Evolutionary conservation across 2,329 filamentous ascomycete genomes (phyloP).

Genomic region (Colletotrichum gloeosporioides): DNA sequence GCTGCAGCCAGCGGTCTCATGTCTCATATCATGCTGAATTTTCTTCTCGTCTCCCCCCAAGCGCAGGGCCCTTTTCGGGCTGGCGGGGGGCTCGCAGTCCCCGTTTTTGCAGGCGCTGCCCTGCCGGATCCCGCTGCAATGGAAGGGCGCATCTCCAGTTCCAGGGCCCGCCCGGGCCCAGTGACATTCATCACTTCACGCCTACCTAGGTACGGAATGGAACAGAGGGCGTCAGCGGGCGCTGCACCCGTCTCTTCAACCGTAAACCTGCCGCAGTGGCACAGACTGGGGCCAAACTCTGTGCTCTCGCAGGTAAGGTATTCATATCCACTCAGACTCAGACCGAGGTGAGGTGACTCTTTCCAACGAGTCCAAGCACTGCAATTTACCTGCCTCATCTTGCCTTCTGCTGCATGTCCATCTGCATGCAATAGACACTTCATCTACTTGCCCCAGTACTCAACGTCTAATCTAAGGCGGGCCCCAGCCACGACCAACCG

Average conservation of each 20-base stretch:
- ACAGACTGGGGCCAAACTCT: conserved; percentile 22
- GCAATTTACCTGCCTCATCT: not conserved
- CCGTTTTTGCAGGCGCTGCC: not conserved
- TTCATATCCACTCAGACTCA: not conserved
- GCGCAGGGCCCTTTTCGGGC: not conserved
- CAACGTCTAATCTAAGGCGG: not conserved
- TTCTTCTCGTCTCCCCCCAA: not conserved
- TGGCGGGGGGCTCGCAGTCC: conserved; percentile 9
- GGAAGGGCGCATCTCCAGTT: not conserved
- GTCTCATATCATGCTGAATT: not conserved
- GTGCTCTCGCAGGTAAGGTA: conserved; percentile 15
- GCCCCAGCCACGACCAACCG: not conserved
- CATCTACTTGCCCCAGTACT: not conserved
- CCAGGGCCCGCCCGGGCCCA: not conserved
- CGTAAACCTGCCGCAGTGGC: not conserved
- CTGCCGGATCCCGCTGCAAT: not conserved
- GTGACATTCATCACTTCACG: not conserved
- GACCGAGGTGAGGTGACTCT: not conserved
- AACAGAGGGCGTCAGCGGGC: not conserved
- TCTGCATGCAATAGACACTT: not conserved
- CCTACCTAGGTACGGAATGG: not conserved
- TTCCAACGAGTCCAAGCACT: not conserved
- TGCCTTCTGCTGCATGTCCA: not conserved
- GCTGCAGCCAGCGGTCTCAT: not conserved
- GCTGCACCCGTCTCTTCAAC: conserved; percentile 1